phyloP scores from a whole-genome alignment of 177 flowering plant genomes.

The Vitis hybrid region DNA sequence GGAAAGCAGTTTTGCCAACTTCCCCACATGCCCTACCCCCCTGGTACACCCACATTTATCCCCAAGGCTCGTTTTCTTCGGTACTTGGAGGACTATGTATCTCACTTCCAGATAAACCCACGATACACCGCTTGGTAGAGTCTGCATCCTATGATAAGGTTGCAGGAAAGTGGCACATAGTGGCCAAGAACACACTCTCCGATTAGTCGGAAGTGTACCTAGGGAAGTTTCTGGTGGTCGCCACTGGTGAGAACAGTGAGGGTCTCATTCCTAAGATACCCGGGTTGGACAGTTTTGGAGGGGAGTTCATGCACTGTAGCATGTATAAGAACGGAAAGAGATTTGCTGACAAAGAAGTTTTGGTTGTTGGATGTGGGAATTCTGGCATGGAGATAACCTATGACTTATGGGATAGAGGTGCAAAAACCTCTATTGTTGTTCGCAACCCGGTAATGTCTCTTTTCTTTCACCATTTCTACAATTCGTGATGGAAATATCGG shows the following conservation, averaged over 20 bases:
- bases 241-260: conserved; percentile 43
- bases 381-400: conserved; percentile 58
- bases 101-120: conserved; percentile 23
- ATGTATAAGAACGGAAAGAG: conserved; percentile 27
- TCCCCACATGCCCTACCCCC: conserved; percentile 21
- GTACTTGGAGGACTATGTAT: conserved; percentile 26
- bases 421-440: conserved; percentile 32
- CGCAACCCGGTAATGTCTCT: conserved; percentile 30
- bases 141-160: conserved; percentile 15
- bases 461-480: background rate
- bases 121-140: conserved; percentile 15
- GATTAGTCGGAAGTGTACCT: conserved; percentile 25
- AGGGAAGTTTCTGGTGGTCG: conserved; percentile 37
- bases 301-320: conserved; percentile 39
- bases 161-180: conserved; percentile 29
- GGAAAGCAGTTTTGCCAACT: conserved; percentile 29
- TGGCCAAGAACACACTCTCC: conserved; percentile 16
- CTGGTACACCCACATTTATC: conserved; percentile 12
- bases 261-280: conserved; percentile 26
- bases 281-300: conserved; percentile 36
- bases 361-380: conserved; percentile 52
- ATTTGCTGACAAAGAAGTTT: conserved; percentile 27
- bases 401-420: conserved; percentile 34
- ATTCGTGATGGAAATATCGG: too few species aligned
- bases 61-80: conserved; percentile 18